Evolutionary conservation across 345 rosid genomes (phyloP).

Genomic region (Lepidium didymum): DNA sequence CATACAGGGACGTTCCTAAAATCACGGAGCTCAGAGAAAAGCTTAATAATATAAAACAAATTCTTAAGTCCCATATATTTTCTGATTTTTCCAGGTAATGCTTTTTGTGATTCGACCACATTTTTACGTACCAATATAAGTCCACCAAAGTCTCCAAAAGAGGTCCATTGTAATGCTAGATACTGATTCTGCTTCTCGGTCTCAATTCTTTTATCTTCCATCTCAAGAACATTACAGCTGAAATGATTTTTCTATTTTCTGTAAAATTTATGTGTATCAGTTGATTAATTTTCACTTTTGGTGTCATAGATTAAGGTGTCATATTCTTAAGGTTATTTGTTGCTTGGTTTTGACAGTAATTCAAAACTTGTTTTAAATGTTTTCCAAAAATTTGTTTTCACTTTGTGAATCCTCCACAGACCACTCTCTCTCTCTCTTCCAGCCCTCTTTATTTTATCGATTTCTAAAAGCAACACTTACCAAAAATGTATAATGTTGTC

Average conservation of each 20-base stretch:
- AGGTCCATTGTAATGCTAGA: not conserved
- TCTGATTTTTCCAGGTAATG: constrained; percentile 93
- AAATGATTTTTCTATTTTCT: not conserved
- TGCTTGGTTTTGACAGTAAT: not conserved
- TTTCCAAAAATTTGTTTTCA: not conserved
- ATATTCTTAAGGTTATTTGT: not conserved
- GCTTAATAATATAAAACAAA: constrained; percentile 88
- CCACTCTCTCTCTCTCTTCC: not conserved
- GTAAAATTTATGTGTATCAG: not conserved
- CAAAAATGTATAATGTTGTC: constrained; percentile 8
- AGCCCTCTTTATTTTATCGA: not conserved
- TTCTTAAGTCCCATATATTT: constrained; percentile 90
- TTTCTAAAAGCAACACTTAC: not conserved
- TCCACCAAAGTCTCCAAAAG: not conserved
- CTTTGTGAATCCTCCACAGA: not conserved
- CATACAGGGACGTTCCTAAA: constrained; percentile 93
- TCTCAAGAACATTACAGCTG: not conserved
- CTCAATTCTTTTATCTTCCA: not conserved
- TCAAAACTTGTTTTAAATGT: not conserved
- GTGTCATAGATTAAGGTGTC: not conserved
- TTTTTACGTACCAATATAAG: not conserved
- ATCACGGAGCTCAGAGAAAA: constrained; percentile 95
- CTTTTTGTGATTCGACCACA: not conserved
- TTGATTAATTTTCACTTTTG: not conserved
- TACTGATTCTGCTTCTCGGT: not conserved